Evolutionary conservation across 805 yeast species (phyloP).

Genomic region (Cyberlindnera meyerae): DNA sequence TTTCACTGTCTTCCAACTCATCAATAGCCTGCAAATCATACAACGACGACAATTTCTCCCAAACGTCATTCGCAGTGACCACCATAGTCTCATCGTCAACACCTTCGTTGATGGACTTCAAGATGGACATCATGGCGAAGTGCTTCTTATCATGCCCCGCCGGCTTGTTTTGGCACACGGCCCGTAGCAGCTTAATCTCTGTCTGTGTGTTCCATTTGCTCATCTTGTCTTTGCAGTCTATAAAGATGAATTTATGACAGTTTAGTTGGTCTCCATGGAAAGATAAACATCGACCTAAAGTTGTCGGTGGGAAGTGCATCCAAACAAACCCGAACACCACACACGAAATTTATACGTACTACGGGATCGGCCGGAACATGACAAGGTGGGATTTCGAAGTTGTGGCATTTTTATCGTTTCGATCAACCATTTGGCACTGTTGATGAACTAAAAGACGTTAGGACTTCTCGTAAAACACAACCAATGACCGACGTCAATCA

Average conservation of each 20-base stretch:
- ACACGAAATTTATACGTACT: too few relatives aligned
- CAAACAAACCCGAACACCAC: too few relatives aligned
- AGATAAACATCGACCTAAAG: not conserved
- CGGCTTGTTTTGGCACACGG: constrained; percentile 64
- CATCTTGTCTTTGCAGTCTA: too few relatives aligned
- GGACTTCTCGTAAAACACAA: too few relatives aligned
- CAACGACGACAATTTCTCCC: constrained; percentile 48
- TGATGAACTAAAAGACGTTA: too few relatives aligned
- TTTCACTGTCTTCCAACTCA: constrained; percentile 39
- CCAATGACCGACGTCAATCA: constrained; percentile 15
- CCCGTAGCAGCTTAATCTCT: constrained; percentile 55
- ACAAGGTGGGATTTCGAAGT: too few relatives aligned
- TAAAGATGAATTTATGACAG: too few relatives aligned
- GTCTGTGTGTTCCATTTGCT: constrained; percentile 53
- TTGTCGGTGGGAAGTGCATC: too few relatives aligned
- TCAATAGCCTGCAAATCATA: constrained; percentile 60
- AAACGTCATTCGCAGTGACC: constrained; percentile 44
- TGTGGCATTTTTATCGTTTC: too few relatives aligned
- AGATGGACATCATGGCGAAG: constrained; percentile 33
- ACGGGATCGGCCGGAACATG: too few relatives aligned
- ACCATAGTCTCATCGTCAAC: constrained; percentile 26
- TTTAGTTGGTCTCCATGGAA: too few relatives aligned
- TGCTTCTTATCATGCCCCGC: constrained; percentile 42
- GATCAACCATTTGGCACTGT: too few relatives aligned
- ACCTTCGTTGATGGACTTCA: constrained; percentile 15